Base-by-base conservation (phyloP, 371 early-diverging fungal species). In the Mucor sp. region DNA sequence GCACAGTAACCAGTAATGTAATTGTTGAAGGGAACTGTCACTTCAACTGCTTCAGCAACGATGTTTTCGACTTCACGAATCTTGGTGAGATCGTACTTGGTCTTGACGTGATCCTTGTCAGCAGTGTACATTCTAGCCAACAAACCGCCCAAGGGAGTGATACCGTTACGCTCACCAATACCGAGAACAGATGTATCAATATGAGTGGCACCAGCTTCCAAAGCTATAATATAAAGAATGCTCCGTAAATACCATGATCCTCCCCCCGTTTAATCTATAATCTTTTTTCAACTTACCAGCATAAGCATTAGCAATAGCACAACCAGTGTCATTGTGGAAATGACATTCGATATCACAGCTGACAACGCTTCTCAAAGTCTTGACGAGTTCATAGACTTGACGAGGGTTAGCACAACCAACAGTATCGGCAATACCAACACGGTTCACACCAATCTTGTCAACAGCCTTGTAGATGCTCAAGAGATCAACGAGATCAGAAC, bases 291-390 rank as follows among this genome's bases (percentile, higher is more conserved):
- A 47, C 60, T 61, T 78, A 83, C 82, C 93, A 58, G 96, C 93
- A 77, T 95, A 96, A 35, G 98, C 96, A 76, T 98, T 98, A 41
- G 97, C 97, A 69, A 97, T 96, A 43, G 97, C 95, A 78, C 98
- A 98, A 33, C 97, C 97, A n/a, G 98, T 98, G 76, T 98, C 98
- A 77, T 98, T 94, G 85, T 98, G 98, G 89, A 98, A 98, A 74
- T 98, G 98, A 80, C 95, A 94, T 81, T 97, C 98, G 66, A 98
- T 98, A 78, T 98, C 98, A 77, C 97, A 97, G 64, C 91, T 93
- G 30, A 98, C 96, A 32, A 97, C 95, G 53, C 91, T 87, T 67
- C 98, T 90, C 44, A 98, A 86, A 9, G 97, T 98, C 74, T 93
- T 89, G 67, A 98, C 97, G 39, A 98, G 89, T 65, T 98, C 97